Evolutionary conservation across 768 basidiomycete genomes (phyloP).

Genomic region (Boletus huronensis): DNA sequence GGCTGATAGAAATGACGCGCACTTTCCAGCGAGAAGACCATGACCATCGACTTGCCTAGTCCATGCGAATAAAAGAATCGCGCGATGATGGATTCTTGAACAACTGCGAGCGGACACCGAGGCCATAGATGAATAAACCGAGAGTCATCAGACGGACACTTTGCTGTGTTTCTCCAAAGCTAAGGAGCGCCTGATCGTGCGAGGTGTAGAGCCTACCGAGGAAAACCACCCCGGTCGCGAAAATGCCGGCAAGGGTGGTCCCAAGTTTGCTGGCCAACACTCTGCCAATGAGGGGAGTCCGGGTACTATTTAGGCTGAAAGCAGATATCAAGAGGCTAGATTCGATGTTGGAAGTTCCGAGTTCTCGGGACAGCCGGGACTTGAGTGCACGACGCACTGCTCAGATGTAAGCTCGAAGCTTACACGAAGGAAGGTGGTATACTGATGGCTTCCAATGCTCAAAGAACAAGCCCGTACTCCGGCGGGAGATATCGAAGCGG

Average conservation of each 20-base stretch:
- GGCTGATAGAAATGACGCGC: conserved; percentile 74
- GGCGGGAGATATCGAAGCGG: conserved; percentile 10
- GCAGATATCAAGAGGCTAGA: conserved; percentile 77
- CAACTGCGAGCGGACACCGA: conserved; percentile 78
- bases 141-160: conserved; percentile 67
- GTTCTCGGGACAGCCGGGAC: conserved; percentile 60
- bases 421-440: conserved; percentile 20
- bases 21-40: conserved; percentile 81
- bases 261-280: conserved; percentile 67
- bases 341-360: conserved; percentile 73
- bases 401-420: background rate
- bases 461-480: conserved; percentile 67
- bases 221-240: conserved; percentile 73
- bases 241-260: conserved; percentile 65
- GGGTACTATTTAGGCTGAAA: conserved; percentile 68
- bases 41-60: conserved; percentile 70
- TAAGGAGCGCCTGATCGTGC: conserved; percentile 67
- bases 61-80: conserved; percentile 77
- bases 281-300: conserved; percentile 79
- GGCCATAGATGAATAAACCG: conserved; percentile 76
- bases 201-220: conserved; percentile 40
- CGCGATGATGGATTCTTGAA: conserved; percentile 82
- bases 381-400: conserved; percentile 76
- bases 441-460: conserved; percentile 79
- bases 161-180: conserved; percentile 58